A percentile compares a stretch with the other conserved stretches of the same genome.
Conservation (phyloP, 2,329 filamentous ascomycete species). For the Paecilomyces variotii region DNA sequence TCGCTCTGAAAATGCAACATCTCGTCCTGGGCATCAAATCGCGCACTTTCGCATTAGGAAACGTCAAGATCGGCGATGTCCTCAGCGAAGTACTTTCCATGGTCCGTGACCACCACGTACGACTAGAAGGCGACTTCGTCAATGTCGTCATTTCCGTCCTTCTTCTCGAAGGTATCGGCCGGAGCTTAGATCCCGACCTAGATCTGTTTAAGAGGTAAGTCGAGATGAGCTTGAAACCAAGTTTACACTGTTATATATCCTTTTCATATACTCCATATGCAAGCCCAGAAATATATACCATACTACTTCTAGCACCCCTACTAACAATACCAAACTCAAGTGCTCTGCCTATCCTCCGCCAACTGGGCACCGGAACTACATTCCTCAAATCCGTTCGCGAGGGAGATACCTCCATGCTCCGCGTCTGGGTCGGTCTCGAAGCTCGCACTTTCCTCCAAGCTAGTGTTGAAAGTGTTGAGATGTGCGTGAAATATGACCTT, state of each 20-base stretch:
- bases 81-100: slow-evolving; percentile 82
- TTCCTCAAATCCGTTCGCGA: slow-evolving; percentile 55
- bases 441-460: slow-evolving; percentile 82
- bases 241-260: slow-evolving; percentile 3
- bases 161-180: slow-evolving; percentile 85
- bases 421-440: slow-evolving; percentile 87
- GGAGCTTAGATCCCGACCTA: slow-evolving; percentile 74
- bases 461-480: slow-evolving; percentile 80
- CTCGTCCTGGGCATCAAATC: slow-evolving; percentile 86
- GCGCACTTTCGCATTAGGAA: slow-evolving; percentile 81
- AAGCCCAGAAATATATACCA: background rate
- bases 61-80: slow-evolving; percentile 93
- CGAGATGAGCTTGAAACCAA: background rate
- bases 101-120: slow-evolving; percentile 86
- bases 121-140: slow-evolving; percentile 94
- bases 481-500: slow-evolving; percentile 83
- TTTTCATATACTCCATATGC: slow-evolving; percentile 6
- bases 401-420: slow-evolving; percentile 75
- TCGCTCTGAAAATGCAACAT: slow-evolving; percentile 94
- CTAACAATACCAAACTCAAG: slow-evolving; percentile 34
- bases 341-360: slow-evolving; percentile 80
- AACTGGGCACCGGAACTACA: slow-evolving; percentile 61
- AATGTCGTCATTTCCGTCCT: slow-evolving; percentile 96
- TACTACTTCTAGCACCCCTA: slow-evolving; percentile 6
- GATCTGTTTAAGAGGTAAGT: slow-evolving; percentile 70